These are phyloP conservation scores for Leccinellum luteum DNA, from an alignment of 768 basidiomycete species.

Conservation along the genomic window DNA sequence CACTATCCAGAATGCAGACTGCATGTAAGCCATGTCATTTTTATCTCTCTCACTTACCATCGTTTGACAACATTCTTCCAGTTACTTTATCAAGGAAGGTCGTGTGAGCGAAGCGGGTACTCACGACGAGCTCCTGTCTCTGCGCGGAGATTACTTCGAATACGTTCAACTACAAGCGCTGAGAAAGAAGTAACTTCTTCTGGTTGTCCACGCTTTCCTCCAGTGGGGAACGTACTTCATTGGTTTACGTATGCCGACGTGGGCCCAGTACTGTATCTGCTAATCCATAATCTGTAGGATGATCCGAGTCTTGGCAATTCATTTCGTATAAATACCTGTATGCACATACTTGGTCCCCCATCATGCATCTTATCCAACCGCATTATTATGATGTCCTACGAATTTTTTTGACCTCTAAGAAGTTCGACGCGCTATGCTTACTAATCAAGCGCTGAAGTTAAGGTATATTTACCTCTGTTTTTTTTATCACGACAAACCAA, in stretches of 20 bases:
- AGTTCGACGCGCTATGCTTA: too few relatives aligned
- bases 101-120: slow-evolving; percentile 82
- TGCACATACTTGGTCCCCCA: not conserved
- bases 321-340: not conserved
- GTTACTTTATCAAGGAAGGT: slow-evolving; percentile 89
- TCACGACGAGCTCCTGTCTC: slow-evolving; percentile 74
- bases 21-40: slow-evolving; percentile 57
- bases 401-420: too few relatives aligned
- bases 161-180: slow-evolving; percentile 85
- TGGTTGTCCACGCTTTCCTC: not conserved
- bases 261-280: not conserved
- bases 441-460: too few relatives aligned
- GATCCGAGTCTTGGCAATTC: not conserved
- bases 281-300: not conserved
- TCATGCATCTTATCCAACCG: not conserved
- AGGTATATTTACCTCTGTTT: not conserved
- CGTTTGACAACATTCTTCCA: slow-evolving; percentile 33
- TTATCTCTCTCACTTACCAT: not conserved
- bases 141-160: slow-evolving; percentile 75
- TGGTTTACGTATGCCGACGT: not conserved
- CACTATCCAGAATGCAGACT: slow-evolving; percentile 88
- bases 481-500: not conserved
- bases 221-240: not conserved
- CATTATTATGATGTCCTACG: not conserved
- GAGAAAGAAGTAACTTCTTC: slow-evolving; percentile 35